These are phyloP conservation scores for Conoideocrella luteorostrata DNA, from an alignment of 2,329 filamentous ascomycete genomes.

Conservation along the genomic window DNA sequence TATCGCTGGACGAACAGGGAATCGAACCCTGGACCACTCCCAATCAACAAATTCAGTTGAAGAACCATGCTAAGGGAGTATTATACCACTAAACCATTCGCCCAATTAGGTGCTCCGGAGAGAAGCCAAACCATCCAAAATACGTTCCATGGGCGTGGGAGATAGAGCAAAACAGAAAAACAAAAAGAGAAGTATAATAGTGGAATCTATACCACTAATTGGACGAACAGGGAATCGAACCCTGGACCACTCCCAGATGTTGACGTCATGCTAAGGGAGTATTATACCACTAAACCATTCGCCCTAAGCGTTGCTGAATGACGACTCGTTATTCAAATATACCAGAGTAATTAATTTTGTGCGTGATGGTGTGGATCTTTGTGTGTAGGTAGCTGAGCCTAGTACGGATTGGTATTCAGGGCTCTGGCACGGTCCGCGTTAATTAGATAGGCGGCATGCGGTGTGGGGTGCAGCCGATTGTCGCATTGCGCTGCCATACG, in stretches of 20 bases:
- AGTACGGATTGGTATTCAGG: no score
- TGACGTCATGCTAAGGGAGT: slow-evolving; percentile 15
- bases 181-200: not conserved
- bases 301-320: not conserved
- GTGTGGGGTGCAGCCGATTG: no score
- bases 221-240: no score
- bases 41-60: not conserved
- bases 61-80: slow-evolving; percentile 17
- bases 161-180: not conserved
- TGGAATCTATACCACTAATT: no score
- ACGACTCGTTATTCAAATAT: rapidly evolving
- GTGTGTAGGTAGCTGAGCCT: no score
- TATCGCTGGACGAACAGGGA: slow-evolving; percentile 18
- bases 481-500: no score
- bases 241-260: slow-evolving; percentile 14
- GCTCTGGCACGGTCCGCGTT: no score
- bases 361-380: not conserved
- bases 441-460: no score
- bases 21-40: slow-evolving; percentile 18
- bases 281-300: slow-evolving; percentile 20
- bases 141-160: no score
- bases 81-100: slow-evolving; percentile 20
- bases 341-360: no score
- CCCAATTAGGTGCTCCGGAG: slow-evolving; percentile 6
- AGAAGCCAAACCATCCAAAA: no score